Evolutionary conservation across 345 rosid genomes (phyloP), one percentile per base, ranked within the genome.

Genomic region (Aquilaria yunnanensis): DNA sequence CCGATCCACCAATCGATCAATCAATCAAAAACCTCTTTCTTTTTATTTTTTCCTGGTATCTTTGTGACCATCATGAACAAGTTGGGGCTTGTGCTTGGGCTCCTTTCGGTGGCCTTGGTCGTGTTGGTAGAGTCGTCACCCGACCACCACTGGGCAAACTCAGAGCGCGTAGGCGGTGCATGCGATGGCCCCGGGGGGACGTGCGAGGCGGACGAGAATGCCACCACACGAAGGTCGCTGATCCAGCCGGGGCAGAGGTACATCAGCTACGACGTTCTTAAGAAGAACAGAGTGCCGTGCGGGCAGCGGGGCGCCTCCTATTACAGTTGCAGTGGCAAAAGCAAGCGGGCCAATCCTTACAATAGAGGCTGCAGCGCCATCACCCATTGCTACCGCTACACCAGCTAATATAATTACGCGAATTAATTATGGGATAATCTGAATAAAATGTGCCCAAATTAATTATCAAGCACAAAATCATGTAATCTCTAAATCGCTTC

Each of bases 291-390:
- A 14, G 70, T 76, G 2, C 90, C 90, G 2, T 82, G 87, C 60
- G 68, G 49, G 54, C 60, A 62, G 34, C 74, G 79, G 12, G 87
- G 90, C 55, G 34, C 58, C 3, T 85, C 87, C 51, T 82, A 82
- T 77, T 84, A 84, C 56, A 73, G 78, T 54, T 85, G 90, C 65
- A 37, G 8, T 9, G 57, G 52, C 6, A 41, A 30, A 55, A 57
- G 69, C 61, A 63, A 45, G 12, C 61, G 14, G 63, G 83, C 80
- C 50, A 85, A 85, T 70, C 87, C 83, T 54, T 85, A 79, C 57
- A 71, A 52, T 0, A 81, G 86, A 55, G 86, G 86, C 1, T 84
- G 89, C 76, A 73, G 84, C 45, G 64, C n/a, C 51, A 69, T 84
- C 46, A 79, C 89, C 0, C 75, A 62, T 63, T 84, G 86, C 57